Evolutionary conservation across 768 basidiomycete genomes (phyloP).

Genomic region (Sutorius australiensis): DNA sequence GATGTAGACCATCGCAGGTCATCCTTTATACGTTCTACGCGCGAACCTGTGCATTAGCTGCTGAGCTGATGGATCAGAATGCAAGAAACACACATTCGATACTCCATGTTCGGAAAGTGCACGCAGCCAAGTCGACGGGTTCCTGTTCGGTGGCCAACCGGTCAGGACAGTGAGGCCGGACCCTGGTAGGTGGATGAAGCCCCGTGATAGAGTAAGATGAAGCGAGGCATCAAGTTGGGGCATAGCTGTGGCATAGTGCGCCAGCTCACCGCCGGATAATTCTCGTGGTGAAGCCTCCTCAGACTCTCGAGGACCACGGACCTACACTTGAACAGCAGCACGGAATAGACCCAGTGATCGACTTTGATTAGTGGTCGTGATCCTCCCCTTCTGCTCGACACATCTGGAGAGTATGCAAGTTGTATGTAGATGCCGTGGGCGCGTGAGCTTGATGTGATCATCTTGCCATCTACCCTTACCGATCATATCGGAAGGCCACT

Average conservation of each 20-base stretch:
- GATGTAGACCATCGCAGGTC: background rate
- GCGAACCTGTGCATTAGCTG: background rate
- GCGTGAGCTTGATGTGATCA: background rate
- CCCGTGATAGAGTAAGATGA: too few relatives aligned
- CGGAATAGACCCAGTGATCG: background rate
- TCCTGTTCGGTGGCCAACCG: background rate
- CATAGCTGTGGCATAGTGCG: background rate
- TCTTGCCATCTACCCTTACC: background rate
- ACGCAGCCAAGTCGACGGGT: background rate
- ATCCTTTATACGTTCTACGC: slow-evolving; percentile 13
- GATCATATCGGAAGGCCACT: background rate
- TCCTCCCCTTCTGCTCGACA: too few relatives aligned
- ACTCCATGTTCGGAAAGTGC: background rate
- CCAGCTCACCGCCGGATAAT: too few relatives aligned
- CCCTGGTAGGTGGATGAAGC: background rate
- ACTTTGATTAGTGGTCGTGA: too few relatives aligned
- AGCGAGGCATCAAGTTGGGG: too few relatives aligned
- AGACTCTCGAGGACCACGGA: background rate
- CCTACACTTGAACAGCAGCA: background rate
- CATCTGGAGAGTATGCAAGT: background rate
- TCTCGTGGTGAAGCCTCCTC: background rate
- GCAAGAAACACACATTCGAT: too few relatives aligned
- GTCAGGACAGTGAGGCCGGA: background rate
- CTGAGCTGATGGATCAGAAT: background rate
- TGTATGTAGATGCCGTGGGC: background rate